Percentiles rank a stretch among this genome's conserved stretches.
Conservation (phyloP, 139 green algal species). For the Monoraphidium neglectum region DNA sequence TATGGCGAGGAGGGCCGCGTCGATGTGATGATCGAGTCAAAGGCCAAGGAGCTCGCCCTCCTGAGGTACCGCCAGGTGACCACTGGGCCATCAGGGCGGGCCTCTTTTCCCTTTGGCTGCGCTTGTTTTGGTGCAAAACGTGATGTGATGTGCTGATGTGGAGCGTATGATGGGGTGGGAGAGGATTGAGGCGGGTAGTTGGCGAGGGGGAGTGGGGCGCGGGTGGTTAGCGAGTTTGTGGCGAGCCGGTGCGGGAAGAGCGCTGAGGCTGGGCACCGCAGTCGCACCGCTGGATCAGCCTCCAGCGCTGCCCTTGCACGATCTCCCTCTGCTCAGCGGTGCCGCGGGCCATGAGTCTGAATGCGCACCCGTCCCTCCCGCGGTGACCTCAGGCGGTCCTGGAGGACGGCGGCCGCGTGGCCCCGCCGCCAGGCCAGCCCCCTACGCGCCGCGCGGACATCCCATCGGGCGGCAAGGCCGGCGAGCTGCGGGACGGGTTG, state of each 20-base stretch:
- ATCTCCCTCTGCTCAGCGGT: no score
- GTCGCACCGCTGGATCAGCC: no score
- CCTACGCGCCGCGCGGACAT: no score
- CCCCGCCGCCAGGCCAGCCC: no score
- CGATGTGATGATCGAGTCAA: constrained; percentile 71
- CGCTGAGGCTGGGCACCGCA: background rate
- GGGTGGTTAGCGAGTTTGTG: background rate
- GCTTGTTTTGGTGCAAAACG: background rate
- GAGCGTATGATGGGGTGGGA: background rate
- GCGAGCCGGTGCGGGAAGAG: background rate
- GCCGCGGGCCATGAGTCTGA: no score
- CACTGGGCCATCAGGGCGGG: constrained; percentile 1
- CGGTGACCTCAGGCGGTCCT: no score
- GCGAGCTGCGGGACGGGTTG: no score
- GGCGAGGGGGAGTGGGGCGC: no score
- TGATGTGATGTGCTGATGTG: background rate
- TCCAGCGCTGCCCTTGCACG: no score
- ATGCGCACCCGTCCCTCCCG: no score
- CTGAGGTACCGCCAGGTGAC: constrained; percentile 52
- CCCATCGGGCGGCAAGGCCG: no score
- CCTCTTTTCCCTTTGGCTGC: background rate
- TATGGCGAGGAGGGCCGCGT: constrained; percentile 53
- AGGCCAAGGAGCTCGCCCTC: constrained; percentile 71
- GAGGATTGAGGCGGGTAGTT: background rate
- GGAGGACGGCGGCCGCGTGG: no score